A percentile compares a stretch with the other conserved stretches of the same genome.
phyloP scores from a whole-genome alignment of 305 asterid species.

The Solanum hybrid region DNA sequence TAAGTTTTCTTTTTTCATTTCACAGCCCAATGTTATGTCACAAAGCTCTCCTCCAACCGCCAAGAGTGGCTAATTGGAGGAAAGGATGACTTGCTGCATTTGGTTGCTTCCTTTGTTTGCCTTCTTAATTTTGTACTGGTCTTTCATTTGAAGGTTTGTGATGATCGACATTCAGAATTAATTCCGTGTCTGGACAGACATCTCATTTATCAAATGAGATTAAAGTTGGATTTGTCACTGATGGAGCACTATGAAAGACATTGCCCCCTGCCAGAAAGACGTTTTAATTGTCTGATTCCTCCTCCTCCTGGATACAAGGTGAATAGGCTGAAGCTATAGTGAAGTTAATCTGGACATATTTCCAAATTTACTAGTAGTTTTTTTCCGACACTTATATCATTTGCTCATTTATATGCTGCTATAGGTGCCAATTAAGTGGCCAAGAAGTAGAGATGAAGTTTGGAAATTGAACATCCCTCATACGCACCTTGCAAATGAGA shows the following conservation, averaged over 20 bases:
- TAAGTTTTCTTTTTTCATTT: constrained; percentile 23
- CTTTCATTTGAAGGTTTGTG: constrained; percentile 46
- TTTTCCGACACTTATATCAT: not conserved
- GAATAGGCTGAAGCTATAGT: constrained; percentile 4
- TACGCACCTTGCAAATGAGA: constrained; percentile 81
- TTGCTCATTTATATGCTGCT: not conserved
- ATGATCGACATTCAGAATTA: constrained; percentile 76
- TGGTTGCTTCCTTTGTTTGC: not conserved
- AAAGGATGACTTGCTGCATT: not conserved
- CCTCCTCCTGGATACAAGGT: constrained; percentile 94
- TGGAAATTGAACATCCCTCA: constrained; percentile 92
- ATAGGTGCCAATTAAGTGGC: constrained; percentile 82
- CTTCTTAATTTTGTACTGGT: not conserved
- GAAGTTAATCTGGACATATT: not conserved
- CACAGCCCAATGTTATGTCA: not conserved
- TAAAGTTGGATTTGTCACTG: constrained; percentile 70
- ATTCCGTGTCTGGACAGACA: constrained; percentile 79
- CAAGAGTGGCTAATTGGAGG: not conserved
- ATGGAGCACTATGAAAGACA: constrained; percentile 95
- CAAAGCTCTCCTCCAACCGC: not conserved
- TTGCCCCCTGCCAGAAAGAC: constrained; percentile 82
- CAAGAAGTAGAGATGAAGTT: constrained; percentile 79
- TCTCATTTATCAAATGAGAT: constrained; percentile 77
- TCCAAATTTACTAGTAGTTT: not conserved
- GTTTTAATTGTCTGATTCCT: constrained; percentile 80